Conservation (phyloP, 148 eudicot species). For the Silene conica region DNA sequence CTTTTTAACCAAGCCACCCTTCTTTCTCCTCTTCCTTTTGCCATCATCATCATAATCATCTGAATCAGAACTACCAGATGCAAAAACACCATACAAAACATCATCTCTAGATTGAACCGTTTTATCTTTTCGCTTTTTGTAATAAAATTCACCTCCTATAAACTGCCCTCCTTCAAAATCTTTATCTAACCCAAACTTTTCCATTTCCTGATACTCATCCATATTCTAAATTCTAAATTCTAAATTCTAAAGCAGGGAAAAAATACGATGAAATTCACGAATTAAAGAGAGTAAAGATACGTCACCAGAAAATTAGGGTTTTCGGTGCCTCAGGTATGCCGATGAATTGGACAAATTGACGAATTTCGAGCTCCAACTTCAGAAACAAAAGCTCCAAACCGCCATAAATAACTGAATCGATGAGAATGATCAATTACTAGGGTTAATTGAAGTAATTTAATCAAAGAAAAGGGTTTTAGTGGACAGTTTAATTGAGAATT, state of each 20-base stretch:
- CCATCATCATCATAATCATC: slow-evolving; percentile 39
- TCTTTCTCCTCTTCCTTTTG: slow-evolving; percentile 46
- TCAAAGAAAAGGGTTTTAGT: no score
- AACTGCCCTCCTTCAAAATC: slow-evolving; percentile 74
- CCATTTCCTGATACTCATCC: slow-evolving; percentile 84
- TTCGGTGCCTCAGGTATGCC: no score
- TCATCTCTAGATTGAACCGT: slow-evolving; percentile 65
- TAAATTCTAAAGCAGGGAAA: neutral
- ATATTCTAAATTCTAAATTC: slow-evolving; percentile 23
- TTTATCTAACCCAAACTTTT: slow-evolving; percentile 67
- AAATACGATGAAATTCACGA: neutral
- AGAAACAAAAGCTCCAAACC: no score
- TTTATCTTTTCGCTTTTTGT: slow-evolving; percentile 65
- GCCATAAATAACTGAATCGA: no score
- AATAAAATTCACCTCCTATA: slow-evolving; percentile 65
- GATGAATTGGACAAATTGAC: no score
- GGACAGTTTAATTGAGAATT: no score
- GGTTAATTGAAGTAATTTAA: no score
- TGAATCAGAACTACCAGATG: slow-evolving; percentile 40
- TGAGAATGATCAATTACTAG: no score
- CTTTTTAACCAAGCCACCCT: slow-evolving; percentile 44
- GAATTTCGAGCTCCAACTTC: no score
- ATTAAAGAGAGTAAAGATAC: neutral
- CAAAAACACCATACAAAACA: slow-evolving; percentile 70
- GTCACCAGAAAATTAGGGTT: no score